Base-by-base conservation (phyloP, 495 filamentous ascomycete genomes). In the Aspergillus conjunctus region DNA sequence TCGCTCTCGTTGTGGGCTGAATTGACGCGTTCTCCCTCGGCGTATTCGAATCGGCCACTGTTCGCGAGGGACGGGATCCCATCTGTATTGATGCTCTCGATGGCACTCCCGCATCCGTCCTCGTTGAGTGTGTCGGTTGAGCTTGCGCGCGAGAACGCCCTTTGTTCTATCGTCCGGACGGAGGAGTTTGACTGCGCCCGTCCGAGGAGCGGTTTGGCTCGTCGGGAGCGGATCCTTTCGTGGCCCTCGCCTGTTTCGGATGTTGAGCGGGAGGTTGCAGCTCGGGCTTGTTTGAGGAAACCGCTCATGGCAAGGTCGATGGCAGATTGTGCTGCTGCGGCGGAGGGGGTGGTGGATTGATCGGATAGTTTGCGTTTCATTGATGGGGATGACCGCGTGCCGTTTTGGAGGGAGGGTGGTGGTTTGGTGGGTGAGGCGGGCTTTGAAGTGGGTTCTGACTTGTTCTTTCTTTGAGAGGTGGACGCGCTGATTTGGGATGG, bases 51-150 rank as follows among this genome's bases (percentile, higher is more conserved):
- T 34, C 70, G 70, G 7, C 61, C 65, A n/a, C 70, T 66, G 58
- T 69, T 74, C 51, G 70, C 61, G 41, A 74, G 66, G 1, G 74
- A 77, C 15, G 70, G 66, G 37, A 78, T 70, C 9, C 66, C 69
- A 44, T 77, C 66, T 1, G 69, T 70, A 18, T 72, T 61, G 21
- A 66, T 64, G 31, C 72, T 75, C 48, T 80, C 79, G 10, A 81
- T 53, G 14, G 75, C 73, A 46, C 73, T 78, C 22, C 80, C 81
- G 32, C 77, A 66, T 15, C 81, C 81, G 51, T 84, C 81, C 32
- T 81, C 81, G 60, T 84, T 82, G n/a, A 83, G 67, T 10, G 80
- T 82, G 54, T 83, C 81, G 57, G 83, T 77, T 33, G 79, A 82
- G 69, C 80, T 83, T 44, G 80, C 81, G 44, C 79, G 80, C 26